Base-by-base conservation (phyloP, 1,284 basidiomycete genomes). In the Hortiboletus rubellus region DNA sequence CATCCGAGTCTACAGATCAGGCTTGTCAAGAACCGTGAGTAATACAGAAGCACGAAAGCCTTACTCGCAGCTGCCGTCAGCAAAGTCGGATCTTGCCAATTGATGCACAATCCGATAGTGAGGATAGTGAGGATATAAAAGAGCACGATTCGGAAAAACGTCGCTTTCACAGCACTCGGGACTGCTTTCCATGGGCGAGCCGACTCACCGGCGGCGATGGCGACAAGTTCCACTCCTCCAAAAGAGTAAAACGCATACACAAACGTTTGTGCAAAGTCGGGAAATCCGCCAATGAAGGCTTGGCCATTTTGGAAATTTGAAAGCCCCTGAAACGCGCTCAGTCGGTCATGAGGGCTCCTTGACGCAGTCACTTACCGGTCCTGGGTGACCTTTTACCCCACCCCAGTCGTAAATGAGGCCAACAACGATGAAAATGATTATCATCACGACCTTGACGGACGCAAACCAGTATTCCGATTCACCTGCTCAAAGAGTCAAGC, bases 181-280 rank as follows among this genome's bases (percentile, higher is more conserved):
- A 90, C 82, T 11, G 83, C 75, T 67, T 82, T 81, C 69, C 80
- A 78, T 0, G 87, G 86, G 60, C 79, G 79, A 55, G 79, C 75
- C 8, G 79, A 80, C 70, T 85, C 83, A 17, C 82, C 85, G 14
- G 85, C 86, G 14, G 86, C 85, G 30, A 83, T 59, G 64, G 85
- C 83, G 24, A 90, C 84, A 7, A 91, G 82, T 62, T 90, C 88
- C 33, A 88, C 85, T n/a, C 88, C 87, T 46, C 85, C 83, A 72
- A 83, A 90, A n/a, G 85, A 87, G 72, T 84, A 90, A 61, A 84
- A 84, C 5, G 82, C 83, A 53, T 74, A 83, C 17, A 82, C 79
- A 50, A 82, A 83, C 3, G 77, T 82, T 62, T 82, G 80, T 3
- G 80, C 79, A 63, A 82, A 80, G 30, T 77, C 74, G 40, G 79